Percentiles rank a stretch among this genome's conserved stretches.
Evolutionary conservation across 2,329 filamentous ascomycete species (phyloP).

Genomic region (Neonectria coccinea): DNA sequence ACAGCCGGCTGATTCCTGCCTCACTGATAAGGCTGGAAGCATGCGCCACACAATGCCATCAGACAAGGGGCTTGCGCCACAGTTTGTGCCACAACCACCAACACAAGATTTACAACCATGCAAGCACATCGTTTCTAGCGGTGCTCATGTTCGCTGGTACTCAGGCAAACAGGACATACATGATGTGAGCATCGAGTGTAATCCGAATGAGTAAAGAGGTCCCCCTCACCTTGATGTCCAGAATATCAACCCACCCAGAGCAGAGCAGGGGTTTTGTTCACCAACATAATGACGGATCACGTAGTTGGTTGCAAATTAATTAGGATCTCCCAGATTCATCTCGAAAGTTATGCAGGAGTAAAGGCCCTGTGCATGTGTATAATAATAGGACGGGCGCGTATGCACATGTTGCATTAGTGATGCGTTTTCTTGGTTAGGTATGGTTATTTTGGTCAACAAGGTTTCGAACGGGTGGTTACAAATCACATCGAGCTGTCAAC

Average conservation of each 20-base stretch:
- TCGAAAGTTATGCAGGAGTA: background rate
- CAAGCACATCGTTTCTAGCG: background rate
- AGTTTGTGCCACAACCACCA: background rate
- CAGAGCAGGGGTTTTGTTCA: no score
- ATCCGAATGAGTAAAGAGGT: background rate
- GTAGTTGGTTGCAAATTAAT: no score
- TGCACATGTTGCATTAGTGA: background rate
- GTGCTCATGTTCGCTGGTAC: no score
- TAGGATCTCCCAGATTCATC: background rate
- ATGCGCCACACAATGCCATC: slow-evolving; percentile 30
- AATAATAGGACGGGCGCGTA: background rate
- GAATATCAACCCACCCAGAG: background rate
- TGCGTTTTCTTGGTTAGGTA: background rate
- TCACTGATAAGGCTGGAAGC: slow-evolving; percentile 43
- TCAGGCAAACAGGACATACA: no score
- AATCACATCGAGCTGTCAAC: no score
- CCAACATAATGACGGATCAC: no score
- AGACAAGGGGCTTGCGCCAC: slow-evolving; percentile 15
- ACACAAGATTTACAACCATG: background rate
- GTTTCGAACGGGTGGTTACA: background rate
- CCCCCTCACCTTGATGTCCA: background rate
- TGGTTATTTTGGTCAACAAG: background rate
- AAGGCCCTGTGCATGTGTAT: background rate
- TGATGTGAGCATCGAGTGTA: no score
- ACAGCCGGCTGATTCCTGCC: slow-evolving; percentile 39